Evolutionary conservation across 1,284 basidiomycete species (phyloP).

Genomic region (Heterobasidion parviporum): DNA sequence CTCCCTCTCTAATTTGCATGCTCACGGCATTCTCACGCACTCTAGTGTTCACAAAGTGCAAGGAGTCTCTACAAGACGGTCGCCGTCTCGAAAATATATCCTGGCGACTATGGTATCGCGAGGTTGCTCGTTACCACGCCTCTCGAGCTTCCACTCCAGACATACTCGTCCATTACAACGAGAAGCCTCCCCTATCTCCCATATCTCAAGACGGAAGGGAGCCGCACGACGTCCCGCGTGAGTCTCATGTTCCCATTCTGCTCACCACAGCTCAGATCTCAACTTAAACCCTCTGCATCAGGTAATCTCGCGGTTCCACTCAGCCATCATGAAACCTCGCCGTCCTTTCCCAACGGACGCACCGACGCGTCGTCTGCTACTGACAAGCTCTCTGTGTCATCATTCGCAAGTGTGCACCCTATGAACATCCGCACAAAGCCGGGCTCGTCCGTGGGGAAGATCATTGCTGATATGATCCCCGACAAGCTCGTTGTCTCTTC

Average conservation of each 20-base stretch:
- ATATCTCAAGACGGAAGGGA: constrained; percentile 20
- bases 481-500: constrained; percentile 20
- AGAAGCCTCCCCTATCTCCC: constrained; percentile 23
- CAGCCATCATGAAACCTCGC: constrained; percentile 4
- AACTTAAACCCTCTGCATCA: no score
- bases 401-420: constrained; percentile 13
- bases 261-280: background rate
- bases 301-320: background rate
- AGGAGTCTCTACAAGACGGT: constrained; percentile 70
- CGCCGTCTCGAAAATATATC: constrained; percentile 77
- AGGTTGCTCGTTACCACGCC: constrained; percentile 33
- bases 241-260: background rate
- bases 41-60: constrained; percentile 79
- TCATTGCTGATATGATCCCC: constrained; percentile 52
- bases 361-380: background rate
- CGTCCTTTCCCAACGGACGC: constrained; percentile 1
- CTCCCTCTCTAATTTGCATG: constrained; percentile 2
- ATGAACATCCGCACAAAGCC: constrained; percentile 23
- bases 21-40: background rate
- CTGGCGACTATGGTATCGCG: constrained; percentile 79
- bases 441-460: constrained; percentile 33
- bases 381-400: constrained; percentile 12
- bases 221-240: background rate
- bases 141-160: constrained; percentile 24
- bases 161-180: constrained; percentile 17